Base-by-base conservation (phyloP, 768 basidiomycete species). In the Boletus tylopilopsis region DNA sequence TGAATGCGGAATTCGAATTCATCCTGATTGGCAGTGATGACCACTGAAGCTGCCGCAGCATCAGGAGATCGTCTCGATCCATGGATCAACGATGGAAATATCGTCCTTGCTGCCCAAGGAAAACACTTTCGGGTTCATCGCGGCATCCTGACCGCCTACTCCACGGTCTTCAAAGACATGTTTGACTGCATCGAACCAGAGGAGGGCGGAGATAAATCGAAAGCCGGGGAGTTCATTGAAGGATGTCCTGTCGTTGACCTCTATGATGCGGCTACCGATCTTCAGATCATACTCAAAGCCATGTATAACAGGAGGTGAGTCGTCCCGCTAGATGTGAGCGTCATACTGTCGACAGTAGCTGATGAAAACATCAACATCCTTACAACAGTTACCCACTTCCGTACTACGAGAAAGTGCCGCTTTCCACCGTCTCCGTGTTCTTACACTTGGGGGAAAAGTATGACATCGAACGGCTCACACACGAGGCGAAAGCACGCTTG, bases 121-220 rank as follows among this genome's bases (percentile, higher is more conserved):
- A 67, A 59, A 47, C 50, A 51, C 11, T 71, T 71, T 39, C 63
- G 64, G 10, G 68, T 71, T 11, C 68, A 71, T 38, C 62, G 69
- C n/a, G 59, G 54, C n/a, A 37, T 66, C 32, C 45, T 71, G 12
- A 29, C 50, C 21, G 29, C 51, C 2, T 55, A 71, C 44, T 69
- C 68, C 2, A 50, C 53, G 5, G 52, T 71, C 21, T 69, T 71
- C 53, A 54, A 49, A n/a, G 64, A 63, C 32, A 64, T 68, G 67
- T 68, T 69, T 12, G 35, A 36, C 10, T n/a, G 38, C 7, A 29
- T 25, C 12, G 8, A 36, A 2, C 27, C 39, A 6, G 21, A 18
- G 5, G 50, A 29, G 10, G 39, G 21, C 8, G 50, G 23, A 13
- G 49, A n/a, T 23, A 34, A 33, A n/a, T n/a, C n/a, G 15, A 39